Evolutionary conservation across 805 yeast species (phyloP).

Genomic region (Ogataea trehaloabstinens): DNA sequence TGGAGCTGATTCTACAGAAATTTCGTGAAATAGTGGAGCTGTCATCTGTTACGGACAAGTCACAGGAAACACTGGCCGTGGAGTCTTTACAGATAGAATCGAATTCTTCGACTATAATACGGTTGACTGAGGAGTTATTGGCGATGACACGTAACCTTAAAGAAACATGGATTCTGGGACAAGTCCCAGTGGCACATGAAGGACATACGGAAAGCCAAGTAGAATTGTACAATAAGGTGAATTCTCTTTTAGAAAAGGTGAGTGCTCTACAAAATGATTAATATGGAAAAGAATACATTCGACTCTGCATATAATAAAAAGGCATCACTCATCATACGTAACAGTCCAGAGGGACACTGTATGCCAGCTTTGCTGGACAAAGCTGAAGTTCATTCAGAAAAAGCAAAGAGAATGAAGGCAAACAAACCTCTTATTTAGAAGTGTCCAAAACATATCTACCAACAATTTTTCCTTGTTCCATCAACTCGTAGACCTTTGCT

Average conservation of each 20-base stretch:
- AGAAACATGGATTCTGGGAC: constrained; percentile 59
- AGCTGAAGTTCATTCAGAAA: too few relatives aligned
- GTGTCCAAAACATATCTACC: constrained; percentile 92
- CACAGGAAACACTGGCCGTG: constrained; percentile 41
- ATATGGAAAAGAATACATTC: background rate
- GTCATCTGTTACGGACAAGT: constrained; percentile 33
- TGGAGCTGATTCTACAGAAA: constrained; percentile 50
- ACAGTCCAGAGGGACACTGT: too few relatives aligned
- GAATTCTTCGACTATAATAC: constrained; percentile 47
- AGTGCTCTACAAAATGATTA: constrained; percentile 23
- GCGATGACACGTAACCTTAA: constrained; percentile 46
- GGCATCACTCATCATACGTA: too few relatives aligned
- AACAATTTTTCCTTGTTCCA: constrained; percentile 83
- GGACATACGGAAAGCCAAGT: constrained; percentile 31
- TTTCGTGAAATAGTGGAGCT: constrained; percentile 53
- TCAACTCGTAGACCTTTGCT: constrained; percentile 66
- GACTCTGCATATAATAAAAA: too few relatives aligned
- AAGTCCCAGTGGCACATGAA: constrained; percentile 36
- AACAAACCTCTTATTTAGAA: constrained; percentile 41
- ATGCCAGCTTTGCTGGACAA: too few relatives aligned
- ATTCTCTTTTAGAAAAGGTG: constrained; percentile 35
- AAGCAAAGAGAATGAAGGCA: too few relatives aligned
- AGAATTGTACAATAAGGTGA: constrained; percentile 31
- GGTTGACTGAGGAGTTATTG: constrained; percentile 53
- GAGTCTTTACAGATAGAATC: constrained; percentile 56